phyloP scores from a whole-genome alignment of 768 basidiomycete genomes.

The Jaapia argillacea region DNA sequence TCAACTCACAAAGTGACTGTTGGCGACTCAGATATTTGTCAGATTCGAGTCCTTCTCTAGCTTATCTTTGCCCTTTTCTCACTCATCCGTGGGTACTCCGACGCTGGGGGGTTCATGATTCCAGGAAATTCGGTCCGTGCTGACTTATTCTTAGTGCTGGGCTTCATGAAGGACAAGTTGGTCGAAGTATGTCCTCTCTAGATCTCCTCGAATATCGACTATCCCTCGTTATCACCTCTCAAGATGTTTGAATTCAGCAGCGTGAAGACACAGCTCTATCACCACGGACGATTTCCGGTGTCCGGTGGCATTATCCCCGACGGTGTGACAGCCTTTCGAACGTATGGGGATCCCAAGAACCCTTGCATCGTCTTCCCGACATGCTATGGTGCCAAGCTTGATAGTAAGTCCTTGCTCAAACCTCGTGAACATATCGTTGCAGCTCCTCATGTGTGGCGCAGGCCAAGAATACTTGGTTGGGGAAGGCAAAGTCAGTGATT shows the following conservation, averaged over 20 bases:
- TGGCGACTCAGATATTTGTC: no score
- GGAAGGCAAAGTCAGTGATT: slow-evolving; percentile 9
- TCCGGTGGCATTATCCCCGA: slow-evolving; percentile 14
- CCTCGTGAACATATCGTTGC: background rate
- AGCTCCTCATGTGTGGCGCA: background rate
- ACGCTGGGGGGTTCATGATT: no score
- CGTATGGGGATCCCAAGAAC: slow-evolving; percentile 13
- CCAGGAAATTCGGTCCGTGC: no score
- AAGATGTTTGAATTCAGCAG: no score
- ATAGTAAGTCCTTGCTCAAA: slow-evolving; percentile 8
- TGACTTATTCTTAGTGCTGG: no score
- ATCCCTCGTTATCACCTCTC: background rate
- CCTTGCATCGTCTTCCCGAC: slow-evolving; percentile 18
- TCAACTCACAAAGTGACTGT: no score
- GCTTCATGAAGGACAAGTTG: no score
- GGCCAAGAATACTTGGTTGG: slow-evolving; percentile 15
- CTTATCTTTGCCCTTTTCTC: no score
- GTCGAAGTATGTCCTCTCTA: no score
- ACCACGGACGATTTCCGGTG: slow-evolving; percentile 14
- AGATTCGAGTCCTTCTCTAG: no score
- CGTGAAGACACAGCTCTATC: slow-evolving; percentile 11
- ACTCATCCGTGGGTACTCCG: no score
- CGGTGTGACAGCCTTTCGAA: slow-evolving; percentile 17
- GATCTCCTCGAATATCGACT: no score
- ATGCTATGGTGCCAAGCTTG: slow-evolving; percentile 16